Percentiles rank a stretch among this genome's conserved stretches.
phyloP scores from a whole-genome alignment of 371 early-diverging fungal species.

The Neoconidiobolus thromboides region DNA sequence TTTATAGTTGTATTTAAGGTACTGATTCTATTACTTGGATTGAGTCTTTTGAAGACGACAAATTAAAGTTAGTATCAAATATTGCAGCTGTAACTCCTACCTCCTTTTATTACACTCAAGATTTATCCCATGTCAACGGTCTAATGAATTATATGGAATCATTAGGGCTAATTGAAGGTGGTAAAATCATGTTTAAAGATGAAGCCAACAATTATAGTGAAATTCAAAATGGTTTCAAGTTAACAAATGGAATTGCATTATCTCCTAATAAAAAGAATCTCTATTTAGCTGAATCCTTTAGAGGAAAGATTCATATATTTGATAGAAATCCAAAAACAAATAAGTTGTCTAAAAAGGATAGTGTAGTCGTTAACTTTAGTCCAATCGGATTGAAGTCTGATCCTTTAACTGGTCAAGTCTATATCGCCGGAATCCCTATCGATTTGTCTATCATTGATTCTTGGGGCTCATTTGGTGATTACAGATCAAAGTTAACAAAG shows the following conservation, averaged over 20 bases:
- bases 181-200: constrained; percentile 1
- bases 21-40: too few relatives aligned
- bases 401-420: neutral
- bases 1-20: too few relatives aligned
- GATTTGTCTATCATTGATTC: neutral
- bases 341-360: neutral
- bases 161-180: neutral
- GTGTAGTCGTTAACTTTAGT: neutral
- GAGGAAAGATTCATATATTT: neutral
- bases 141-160: neutral
- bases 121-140: neutral
- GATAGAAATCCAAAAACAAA: neutral
- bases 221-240: neutral
- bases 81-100: neutral
- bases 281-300: neutral
- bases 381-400: neutral
- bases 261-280: neutral
- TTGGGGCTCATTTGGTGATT: neutral
- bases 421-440: neutral
- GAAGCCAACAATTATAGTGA: neutral
- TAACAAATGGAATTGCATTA: neutral
- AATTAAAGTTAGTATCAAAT: neutral
- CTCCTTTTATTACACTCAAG: neutral
- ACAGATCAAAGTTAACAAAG: neutral
- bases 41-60: neutral